Percentiles rank a stretch among this genome's conserved stretches.
Evolutionary conservation across 192 early-diverging fungal species (phyloP).

Genomic region (Gamsiella multidivaricata): DNA sequence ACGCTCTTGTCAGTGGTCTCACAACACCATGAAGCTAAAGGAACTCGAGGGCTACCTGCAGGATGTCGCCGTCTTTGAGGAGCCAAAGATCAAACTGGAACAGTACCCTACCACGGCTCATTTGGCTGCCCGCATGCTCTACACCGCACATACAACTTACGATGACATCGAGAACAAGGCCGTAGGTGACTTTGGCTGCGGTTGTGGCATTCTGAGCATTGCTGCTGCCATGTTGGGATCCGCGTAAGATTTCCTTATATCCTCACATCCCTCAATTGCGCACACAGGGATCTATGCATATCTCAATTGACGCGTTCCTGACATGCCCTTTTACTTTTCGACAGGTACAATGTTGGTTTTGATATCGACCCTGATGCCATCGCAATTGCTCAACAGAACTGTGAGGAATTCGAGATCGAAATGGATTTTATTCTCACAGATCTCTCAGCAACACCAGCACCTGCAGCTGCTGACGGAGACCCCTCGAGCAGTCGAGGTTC

Average conservation of each 20-base stretch:
- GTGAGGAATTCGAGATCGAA: constrained; percentile 67
- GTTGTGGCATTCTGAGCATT: constrained; percentile 78
- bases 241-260: constrained; percentile 9
- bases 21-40: constrained; percentile 73
- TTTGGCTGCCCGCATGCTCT: constrained; percentile 80
- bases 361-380: constrained; percentile 82
- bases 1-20: neutral
- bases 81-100: constrained; percentile 80
- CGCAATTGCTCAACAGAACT: constrained; percentile 74
- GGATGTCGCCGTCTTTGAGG: constrained; percentile 70
- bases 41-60: constrained; percentile 75
- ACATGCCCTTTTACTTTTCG: neutral
- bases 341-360: constrained; percentile 66
- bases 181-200: constrained; percentile 82
- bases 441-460: constrained; percentile 48
- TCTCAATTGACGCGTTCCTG: neutral
- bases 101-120: constrained; percentile 85
- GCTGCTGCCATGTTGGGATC: constrained; percentile 25
- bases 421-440: constrained; percentile 75
- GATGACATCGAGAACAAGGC: constrained; percentile 79
- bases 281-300: neutral
- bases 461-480: constrained; percentile 3
- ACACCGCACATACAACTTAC: constrained; percentile 75
- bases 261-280: neutral
- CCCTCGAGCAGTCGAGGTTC: constrained; percentile 15